These are phyloP conservation scores for Penicillium fimorum DNA, from an alignment of 495 filamentous ascomycete species.

Conservation along the genomic window DNA sequence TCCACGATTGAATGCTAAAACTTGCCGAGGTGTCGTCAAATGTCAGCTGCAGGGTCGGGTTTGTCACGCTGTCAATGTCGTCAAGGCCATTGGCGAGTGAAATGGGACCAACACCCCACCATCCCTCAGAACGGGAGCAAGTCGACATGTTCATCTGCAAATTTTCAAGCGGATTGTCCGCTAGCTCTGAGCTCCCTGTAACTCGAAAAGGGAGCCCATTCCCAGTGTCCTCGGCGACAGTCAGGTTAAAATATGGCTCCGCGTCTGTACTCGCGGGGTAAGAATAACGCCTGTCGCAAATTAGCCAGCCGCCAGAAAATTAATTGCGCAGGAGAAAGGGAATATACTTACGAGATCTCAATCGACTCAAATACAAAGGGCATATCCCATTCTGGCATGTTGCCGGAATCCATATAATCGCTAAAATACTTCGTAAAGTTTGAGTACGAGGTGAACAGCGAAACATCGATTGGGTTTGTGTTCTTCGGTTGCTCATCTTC, in stretches of 20 bases:
- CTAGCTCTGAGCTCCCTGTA: not conserved
- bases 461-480: slow-evolving; percentile 2
- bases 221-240: not conserved
- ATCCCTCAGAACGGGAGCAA: not conserved
- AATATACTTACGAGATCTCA: not conserved
- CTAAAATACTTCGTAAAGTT: not conserved
- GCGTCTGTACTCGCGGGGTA: not conserved
- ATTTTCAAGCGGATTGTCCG: not conserved
- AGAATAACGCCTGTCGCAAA: not conserved
- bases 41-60: not conserved
- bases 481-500: not conserved
- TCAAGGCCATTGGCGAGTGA: not conserved
- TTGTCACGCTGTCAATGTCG: not conserved
- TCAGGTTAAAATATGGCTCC: not conserved
- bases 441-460: not conserved
- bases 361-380: not conserved
- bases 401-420: slow-evolving; percentile 1
- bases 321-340: not conserved
- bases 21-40: not conserved
- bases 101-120: not conserved
- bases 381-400: not conserved
- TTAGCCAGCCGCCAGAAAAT: not conserved
- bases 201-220: not conserved
- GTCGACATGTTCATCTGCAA: not conserved
- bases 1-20: not conserved